Evolutionary conservation across 1,284 basidiomycete genomes (phyloP), one percentile per base, ranked within the genome.

Genomic region (Baeospora myosura): DNA sequence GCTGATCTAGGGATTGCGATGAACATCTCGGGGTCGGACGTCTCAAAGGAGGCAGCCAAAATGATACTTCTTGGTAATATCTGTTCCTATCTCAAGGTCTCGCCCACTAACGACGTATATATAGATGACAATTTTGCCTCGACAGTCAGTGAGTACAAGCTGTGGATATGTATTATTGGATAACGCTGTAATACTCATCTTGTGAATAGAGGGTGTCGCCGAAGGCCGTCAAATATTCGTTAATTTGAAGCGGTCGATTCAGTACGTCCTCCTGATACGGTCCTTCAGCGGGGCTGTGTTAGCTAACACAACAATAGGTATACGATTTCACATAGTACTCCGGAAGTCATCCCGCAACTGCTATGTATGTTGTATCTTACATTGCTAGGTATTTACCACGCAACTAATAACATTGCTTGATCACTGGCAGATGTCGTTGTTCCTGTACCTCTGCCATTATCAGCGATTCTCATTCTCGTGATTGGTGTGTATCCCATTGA

Each of bases 1-100:
- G 81, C 81, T 14, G 80, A 83, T 51, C 64, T 85, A 23, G 81
- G 81, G 35, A 82, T 85, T 52, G 79, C 81, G 0, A 85, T 85
- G 81, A 81, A 81, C 49, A 75, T 81, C 28, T 80, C 78, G 25
- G 81, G 80, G 14, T 81, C 78, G 3, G 81, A 83, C 49, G 81
- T 83, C 11, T 79, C 80, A 0, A 83, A 82, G 54, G 81, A 83
- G 56, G 80, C 81, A 7, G 80, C 80, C 1, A 76, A 85, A 55
- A 81, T 84, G 79, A 80, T 83, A 49, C 62, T 83, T 4, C 65
- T 81, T 6, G 76, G 77, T 74, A 50, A 44, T 61, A 47, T 39
- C 26, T 33, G 25, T 34, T 8, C 16, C 2, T 38, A n/a, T n/a
- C n/a, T 21, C 32, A 2, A 20, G 4, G 32, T 20, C 2, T 4